Conservation (phyloP, 352 stramenopile genomes). For the Phytopythium chamaehyphon region DNA sequence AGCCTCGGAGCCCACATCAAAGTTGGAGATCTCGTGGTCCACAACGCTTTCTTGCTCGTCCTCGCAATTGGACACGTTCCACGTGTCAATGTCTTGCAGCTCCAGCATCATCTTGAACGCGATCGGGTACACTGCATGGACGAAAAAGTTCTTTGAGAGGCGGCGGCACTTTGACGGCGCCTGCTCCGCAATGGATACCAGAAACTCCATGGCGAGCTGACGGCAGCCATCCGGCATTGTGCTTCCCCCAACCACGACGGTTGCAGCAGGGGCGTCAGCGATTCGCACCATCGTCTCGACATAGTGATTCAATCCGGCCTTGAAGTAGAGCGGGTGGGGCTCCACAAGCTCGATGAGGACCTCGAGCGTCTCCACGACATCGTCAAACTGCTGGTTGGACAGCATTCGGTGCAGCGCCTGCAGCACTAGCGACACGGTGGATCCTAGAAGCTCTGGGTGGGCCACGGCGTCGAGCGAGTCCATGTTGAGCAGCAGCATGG, state of each 20-base stretch:
- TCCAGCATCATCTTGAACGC: constrained; percentile 86
- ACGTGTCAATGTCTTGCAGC: constrained; percentile 65
- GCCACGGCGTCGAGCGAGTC: constrained; percentile 52
- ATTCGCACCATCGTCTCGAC: constrained; percentile 76
- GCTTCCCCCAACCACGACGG: not conserved
- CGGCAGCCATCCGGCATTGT: constrained; percentile 60
- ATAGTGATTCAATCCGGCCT: constrained; percentile 49
- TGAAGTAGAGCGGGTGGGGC: constrained; percentile 67
- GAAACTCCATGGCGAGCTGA: constrained; percentile 82
- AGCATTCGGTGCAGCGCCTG: constrained; percentile 50
- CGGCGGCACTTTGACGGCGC: constrained; percentile 51
- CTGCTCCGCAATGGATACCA: constrained; percentile 78
- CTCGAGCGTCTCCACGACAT: constrained; percentile 77
- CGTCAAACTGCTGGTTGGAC: constrained; percentile 46
- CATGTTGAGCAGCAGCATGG: constrained; percentile 76
- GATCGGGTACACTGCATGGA: constrained; percentile 64
- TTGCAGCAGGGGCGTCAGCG: constrained; percentile 25
- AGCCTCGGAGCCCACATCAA: constrained; percentile 81
- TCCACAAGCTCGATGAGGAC: constrained; percentile 81
- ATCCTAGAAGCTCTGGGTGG: constrained; percentile 45
- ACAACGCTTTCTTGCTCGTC: constrained; percentile 51
- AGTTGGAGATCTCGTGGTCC: constrained; percentile 79
- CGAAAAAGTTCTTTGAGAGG: constrained; percentile 76
- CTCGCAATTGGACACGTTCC: constrained; percentile 63
- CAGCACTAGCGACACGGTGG: constrained; percentile 50